These are phyloP conservation scores for Amniculicola lignicola DNA, from an alignment of 495 filamentous ascomycete species.

Conservation along the genomic window DNA sequence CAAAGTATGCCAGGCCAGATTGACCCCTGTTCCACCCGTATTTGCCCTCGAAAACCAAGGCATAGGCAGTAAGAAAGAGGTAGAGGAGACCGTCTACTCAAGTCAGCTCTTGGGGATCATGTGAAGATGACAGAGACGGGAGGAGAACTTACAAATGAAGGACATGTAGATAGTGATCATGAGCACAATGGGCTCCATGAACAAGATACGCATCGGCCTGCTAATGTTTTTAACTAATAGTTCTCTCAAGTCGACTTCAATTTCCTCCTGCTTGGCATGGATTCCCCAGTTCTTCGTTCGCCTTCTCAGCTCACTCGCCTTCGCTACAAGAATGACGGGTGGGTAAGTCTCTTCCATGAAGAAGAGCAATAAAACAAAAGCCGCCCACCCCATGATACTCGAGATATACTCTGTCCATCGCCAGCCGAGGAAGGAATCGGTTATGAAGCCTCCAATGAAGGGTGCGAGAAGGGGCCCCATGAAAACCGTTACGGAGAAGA, in stretches of 20 bases:
- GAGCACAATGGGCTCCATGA: conserved; percentile 49
- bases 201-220: conserved; percentile 46
- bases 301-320: conserved; percentile 44
- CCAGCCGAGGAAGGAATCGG: conserved; percentile 15
- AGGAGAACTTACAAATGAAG: conserved; percentile 2
- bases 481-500: conserved; percentile 53
- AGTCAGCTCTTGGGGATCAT: background rate
- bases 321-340: conserved; percentile 32
- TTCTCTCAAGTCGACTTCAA: conserved; percentile 44
- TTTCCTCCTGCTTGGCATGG: conserved; percentile 50
- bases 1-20: conserved; percentile 46
- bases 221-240: conserved; percentile 46
- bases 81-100: conserved; percentile 47
- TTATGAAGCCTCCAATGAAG: conserved; percentile 29
- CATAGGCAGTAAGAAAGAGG: conserved; percentile 48
- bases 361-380: conserved; percentile 12
- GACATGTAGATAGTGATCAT: background rate
- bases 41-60: conserved; percentile 44
- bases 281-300: conserved; percentile 49
- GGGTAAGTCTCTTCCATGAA: conserved; percentile 33
- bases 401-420: conserved; percentile 33
- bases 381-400: conserved; percentile 21
- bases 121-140: background rate
- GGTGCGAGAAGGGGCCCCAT: conserved; percentile 28
- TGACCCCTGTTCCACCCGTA: conserved; percentile 45